These are phyloP conservation scores for Omphalea diandra DNA, from an alignment of 441 rosid genomes.

Conservation along the genomic window DNA sequence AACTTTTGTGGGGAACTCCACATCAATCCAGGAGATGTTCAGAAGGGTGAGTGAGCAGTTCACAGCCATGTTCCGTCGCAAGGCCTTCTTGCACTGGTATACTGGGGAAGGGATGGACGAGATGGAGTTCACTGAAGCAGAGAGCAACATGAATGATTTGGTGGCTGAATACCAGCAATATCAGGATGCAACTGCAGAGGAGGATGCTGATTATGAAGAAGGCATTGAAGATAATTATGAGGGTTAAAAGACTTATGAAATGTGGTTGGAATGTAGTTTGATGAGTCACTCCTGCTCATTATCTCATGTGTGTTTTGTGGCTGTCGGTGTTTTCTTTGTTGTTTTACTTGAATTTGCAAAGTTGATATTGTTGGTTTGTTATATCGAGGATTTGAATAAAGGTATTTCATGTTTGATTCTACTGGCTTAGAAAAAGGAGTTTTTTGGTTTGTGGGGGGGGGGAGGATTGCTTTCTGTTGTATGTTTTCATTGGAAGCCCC, in stretches of 20 bases:
- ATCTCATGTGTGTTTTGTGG: conserved; percentile 19
- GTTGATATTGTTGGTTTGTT: conserved; percentile 8
- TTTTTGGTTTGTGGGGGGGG: no score
- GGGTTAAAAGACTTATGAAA: conserved; percentile 12
- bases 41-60: no score
- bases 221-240: conserved; percentile 40
- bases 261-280: conserved; percentile 14
- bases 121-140: conserved; percentile 82
- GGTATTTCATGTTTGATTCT: conserved; percentile 5
- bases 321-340: conserved; percentile 19
- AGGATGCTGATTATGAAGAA: conserved; percentile 51
- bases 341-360: conserved; percentile 19
- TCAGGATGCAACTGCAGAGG: conserved; percentile 73
- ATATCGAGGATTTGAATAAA: conserved; percentile 6
- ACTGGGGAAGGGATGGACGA: conserved; percentile 83
- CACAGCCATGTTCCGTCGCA: no score
- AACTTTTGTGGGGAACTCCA: no score
- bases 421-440: not conserved
- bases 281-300: conserved; percentile 12
- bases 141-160: conserved; percentile 79
- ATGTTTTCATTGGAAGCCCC: not conserved
- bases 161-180: conserved; percentile 79
- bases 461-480: not conserved
- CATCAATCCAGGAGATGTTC: no score
- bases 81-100: no score